Conservation (phyloP, 805 yeast genomes). For the Wickerhamiella brachini region DNA sequence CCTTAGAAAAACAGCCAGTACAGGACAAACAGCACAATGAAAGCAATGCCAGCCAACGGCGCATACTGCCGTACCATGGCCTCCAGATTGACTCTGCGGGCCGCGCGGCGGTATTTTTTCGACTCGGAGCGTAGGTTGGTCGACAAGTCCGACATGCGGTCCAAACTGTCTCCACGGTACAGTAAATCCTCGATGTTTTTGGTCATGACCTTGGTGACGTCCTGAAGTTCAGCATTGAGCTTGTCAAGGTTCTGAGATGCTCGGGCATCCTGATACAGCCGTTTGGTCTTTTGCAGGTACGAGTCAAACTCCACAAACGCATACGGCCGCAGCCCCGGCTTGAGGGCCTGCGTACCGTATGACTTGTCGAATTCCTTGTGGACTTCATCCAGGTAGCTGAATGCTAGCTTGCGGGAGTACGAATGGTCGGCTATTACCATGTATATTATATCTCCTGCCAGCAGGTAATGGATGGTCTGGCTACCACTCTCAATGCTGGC, state of each 20-base stretch:
- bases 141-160: slow-evolving; percentile 76
- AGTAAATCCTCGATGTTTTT: slow-evolving; percentile 90
- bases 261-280: slow-evolving; percentile 79
- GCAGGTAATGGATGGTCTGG: slow-evolving; percentile 61
- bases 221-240: slow-evolving; percentile 75
- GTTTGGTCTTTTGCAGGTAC: slow-evolving; percentile 66
- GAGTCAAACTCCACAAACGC: slow-evolving; percentile 73
- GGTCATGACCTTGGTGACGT: slow-evolving; percentile 90
- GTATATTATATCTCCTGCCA: slow-evolving; percentile 53
- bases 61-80: slow-evolving; percentile 79
- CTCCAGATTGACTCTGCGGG: slow-evolving; percentile 81
- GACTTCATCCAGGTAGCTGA: slow-evolving; percentile 71
- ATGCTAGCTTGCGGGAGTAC: slow-evolving; percentile 81
- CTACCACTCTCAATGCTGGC: slow-evolving; percentile 72
- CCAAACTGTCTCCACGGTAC: slow-evolving; percentile 89
- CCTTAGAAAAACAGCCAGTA: slow-evolving; percentile 59
- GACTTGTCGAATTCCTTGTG: slow-evolving; percentile 68
- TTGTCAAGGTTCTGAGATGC: slow-evolving; percentile 81
- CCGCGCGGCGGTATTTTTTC: slow-evolving; percentile 75
- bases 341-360: slow-evolving; percentile 54
- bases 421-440: slow-evolving; percentile 62
- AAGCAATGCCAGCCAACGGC: slow-evolving; percentile 62
- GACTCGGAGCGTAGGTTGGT: slow-evolving; percentile 68
- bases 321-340: slow-evolving; percentile 65
- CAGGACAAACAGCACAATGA: slow-evolving; percentile 55